Base-by-base conservation (phyloP, 345 rosid species). In the Linum trigynum region DNA sequence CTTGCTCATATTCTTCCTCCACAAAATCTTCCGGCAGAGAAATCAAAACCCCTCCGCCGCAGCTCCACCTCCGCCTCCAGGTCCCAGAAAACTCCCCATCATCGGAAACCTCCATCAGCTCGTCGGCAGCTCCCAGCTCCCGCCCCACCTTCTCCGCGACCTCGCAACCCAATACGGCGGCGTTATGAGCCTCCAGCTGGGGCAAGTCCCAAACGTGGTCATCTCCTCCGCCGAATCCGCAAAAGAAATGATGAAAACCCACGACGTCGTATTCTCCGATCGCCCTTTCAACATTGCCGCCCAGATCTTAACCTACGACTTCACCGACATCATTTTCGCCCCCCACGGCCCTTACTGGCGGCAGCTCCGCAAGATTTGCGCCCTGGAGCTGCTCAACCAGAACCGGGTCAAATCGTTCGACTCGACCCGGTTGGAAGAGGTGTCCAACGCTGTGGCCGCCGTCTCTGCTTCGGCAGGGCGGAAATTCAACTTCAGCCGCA, bases 161-260 rank as follows among this genome's bases (percentile, higher is more conserved):
- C 63, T 68, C 4, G 66, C 67, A 12, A 41, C 32, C 23, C 23
- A 14, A 3, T 62, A 69, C 17, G 72, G 72, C 63, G 61, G 66
- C 11, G 4, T 69, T 6, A 69, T 62, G 67, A 62, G 57, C 5
- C 66, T 69, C 15, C 67, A 42, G 48, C 43, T 69, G 2, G 72
- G 72, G 5, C 62, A 69, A 55, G 41, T 62, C 38, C 41, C 66
- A 3, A 3, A 41, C 14, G 38, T 69, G 5, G 16, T 69, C 0
- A 55, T 69, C 35, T 69, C 72, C 42, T 62, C 72, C 57, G 62
- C 67, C 3, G 62, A 69, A 62, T 6, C 16, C 16, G 67, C 72
- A 9, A 69, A 35, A 62, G 56, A 69, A 42, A 55, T 69, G 0
- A 69, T 69, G 72, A 69, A 69, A 62, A 69, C 72, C 17, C 67